phyloP scores from a whole-genome alignment of 169 alveolate genomes.

The Cyclospora cayetanensis region DNA sequence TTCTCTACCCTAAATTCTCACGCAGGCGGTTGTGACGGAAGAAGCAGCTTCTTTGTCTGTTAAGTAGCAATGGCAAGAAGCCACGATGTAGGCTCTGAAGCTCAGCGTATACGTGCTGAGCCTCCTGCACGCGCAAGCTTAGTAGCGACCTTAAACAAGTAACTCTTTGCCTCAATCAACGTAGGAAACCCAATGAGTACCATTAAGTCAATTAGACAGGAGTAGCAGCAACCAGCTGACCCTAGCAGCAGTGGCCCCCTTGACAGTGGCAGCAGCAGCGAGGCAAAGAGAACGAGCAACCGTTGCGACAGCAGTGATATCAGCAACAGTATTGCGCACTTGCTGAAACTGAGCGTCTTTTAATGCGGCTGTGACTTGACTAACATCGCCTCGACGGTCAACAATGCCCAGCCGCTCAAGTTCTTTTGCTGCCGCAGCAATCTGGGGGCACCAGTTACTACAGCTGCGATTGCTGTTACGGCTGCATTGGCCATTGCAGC shows the following conservation, averaged over 20 bases:
- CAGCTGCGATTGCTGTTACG: background rate
- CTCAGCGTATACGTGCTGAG: slow-evolving; percentile 40
- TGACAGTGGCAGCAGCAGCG: background rate
- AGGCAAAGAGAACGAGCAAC: background rate
- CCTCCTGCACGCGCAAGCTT: slow-evolving; percentile 20
- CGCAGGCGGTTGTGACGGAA: slow-evolving; percentile 1
- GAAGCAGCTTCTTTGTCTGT: slow-evolving; percentile 17
- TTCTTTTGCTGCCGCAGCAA: background rate
- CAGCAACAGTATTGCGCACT: background rate
- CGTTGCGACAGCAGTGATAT: background rate
- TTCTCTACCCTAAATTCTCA: background rate
- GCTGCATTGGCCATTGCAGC: slow-evolving; percentile 43
- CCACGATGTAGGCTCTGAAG: slow-evolving; percentile 22
- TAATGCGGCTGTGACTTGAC: background rate
- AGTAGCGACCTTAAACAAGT: background rate
- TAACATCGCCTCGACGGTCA: background rate
- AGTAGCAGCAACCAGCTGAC: background rate
- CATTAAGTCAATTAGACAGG: too few species aligned
- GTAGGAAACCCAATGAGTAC: too few species aligned
- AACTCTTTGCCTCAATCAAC: background rate
- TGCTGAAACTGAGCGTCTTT: slow-evolving; percentile 21
- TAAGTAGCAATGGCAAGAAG: slow-evolving; percentile 42
- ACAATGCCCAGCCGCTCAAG: background rate
- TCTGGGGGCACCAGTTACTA: background rate
- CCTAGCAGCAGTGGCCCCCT: background rate